Conservation (phyloP, 768 basidiomycete species). For the Lactarius pseudohatsudake region DNA sequence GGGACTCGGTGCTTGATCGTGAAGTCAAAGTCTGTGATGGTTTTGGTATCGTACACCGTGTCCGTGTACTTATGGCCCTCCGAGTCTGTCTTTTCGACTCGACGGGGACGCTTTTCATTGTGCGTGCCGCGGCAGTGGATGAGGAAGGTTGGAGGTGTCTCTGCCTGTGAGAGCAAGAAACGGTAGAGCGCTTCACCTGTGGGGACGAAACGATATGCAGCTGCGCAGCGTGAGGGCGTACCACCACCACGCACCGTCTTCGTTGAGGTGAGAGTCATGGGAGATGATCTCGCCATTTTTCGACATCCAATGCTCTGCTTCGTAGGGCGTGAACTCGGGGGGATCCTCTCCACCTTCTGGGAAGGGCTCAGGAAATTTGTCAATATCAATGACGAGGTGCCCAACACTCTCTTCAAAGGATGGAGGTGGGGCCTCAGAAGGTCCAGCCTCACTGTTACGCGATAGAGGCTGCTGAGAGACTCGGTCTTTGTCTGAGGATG, state of each 20-base stretch:
- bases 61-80: slow-evolving; percentile 39
- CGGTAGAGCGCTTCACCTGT: slow-evolving; percentile 71
- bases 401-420: slow-evolving; percentile 30
- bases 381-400: slow-evolving; percentile 32
- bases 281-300: slow-evolving; percentile 56
- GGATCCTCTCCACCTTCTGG: slow-evolving; percentile 44
- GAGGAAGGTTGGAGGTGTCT: slow-evolving; percentile 43
- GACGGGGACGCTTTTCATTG: slow-evolving; percentile 49
- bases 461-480: slow-evolving; percentile 2
- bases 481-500: slow-evolving; percentile 2
- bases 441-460: slow-evolving; percentile 11
- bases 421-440: slow-evolving; percentile 21
- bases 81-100: slow-evolving; percentile 41
- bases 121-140: slow-evolving; percentile 58
- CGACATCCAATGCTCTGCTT: slow-evolving; percentile 57
- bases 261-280: slow-evolving; percentile 68
- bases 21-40: slow-evolving; percentile 69
- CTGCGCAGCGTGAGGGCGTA: slow-evolving; percentile 13
- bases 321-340: slow-evolving; percentile 63
- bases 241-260: slow-evolving; percentile 48
- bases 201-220: not conserved
- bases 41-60: slow-evolving; percentile 57
- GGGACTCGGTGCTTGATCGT: slow-evolving; percentile 51
- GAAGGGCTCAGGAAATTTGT: slow-evolving; percentile 30
- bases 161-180: slow-evolving; percentile 64